Base-by-base conservation (phyloP, 768 basidiomycete species). In the Rhodosporidiobolus sp. region DNA sequence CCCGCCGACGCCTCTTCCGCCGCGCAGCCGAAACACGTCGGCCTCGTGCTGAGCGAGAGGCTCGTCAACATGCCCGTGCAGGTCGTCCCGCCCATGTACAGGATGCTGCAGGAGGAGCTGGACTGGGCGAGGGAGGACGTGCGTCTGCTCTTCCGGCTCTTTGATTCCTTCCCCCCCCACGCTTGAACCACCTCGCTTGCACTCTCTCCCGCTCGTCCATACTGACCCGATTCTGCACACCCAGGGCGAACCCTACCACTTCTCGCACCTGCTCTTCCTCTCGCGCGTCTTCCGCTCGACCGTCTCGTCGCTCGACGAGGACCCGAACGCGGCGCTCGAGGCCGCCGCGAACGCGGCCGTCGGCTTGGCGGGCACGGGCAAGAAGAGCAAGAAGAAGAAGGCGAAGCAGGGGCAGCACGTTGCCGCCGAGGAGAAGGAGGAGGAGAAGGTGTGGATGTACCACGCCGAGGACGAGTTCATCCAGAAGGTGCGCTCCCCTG, bases 61-160 rank as follows among this genome's bases (percentile, higher is more conserved):
- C 84, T 98, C 62, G 85, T 96, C 75, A 99, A 98, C 80, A 94
- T 99, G 88, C 95, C 95, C 0, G 89, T 93, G 22, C 92, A 97
- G 77, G 87, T 94, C 48, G 85, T 94, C 16, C 90, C 93, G 10
- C 94, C 92, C 2, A 89, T 96, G 88, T 97, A 94, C 81, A 85
- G 85, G 55, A 93, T 97, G 90, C 84, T 98, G 32, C 82, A 84
- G 0, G 88, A 90, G 58, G 95, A 99, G 80, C 83, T 96, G n/a
- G 83, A 87, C 49, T 87, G 85, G 83, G 90, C 90, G 6, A 81
- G 86, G 49, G 83, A 85, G 60, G 87, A 89, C 61, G 91, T 89
- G 68, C 63, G 72, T 69, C 20, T 26, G 26, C 32, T 32, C 35
- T n/a, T 4, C 46, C 48, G 4, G 24, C 34, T 30, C 8, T 57